These are phyloP conservation scores for Anthracocystis walkeri DNA, from an alignment of 1,284 basidiomycete species.

Conservation along the genomic window DNA sequence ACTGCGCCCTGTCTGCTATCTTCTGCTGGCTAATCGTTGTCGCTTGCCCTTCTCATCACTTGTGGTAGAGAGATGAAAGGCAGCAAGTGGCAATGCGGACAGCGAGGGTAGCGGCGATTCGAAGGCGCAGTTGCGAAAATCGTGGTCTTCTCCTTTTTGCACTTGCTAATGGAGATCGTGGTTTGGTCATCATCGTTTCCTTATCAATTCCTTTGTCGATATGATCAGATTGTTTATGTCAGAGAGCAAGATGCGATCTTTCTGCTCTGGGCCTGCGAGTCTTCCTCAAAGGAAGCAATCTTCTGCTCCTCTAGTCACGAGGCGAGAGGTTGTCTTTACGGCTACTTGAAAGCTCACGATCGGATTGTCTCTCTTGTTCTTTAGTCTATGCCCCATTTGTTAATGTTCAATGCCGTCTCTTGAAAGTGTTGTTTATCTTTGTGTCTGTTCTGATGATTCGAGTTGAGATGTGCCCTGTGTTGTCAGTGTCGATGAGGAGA, in stretches of 20 bases:
- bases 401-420: constrained; percentile 1
- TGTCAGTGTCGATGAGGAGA: not conserved
- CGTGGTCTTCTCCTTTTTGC: constrained; percentile 5
- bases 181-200: too few species aligned
- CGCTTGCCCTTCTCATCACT: constrained; percentile 12
- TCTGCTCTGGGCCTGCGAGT: not conserved
- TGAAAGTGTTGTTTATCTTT: too few species aligned
- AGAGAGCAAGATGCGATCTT: not conserved
- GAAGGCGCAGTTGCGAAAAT: not conserved
- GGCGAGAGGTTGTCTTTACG: constrained; percentile 20
- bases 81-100: constrained; percentile 2
- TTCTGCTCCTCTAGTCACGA: constrained; percentile 39
- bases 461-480: not conserved
- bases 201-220: not conserved
- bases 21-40: constrained; percentile 3
- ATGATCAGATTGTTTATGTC: not conserved
- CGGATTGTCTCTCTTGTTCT: constrained; percentile 1
- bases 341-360: not conserved
- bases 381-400: constrained; percentile 11
- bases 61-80: constrained; percentile 32
- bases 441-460: not conserved
- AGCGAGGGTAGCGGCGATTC: not conserved
- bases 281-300: not conserved
- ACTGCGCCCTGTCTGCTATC: not conserved
- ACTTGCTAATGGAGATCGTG: constrained; percentile 29